These are phyloP conservation scores for Chenopodium berlandieri DNA, from an alignment of 148 eudicot species.

Conservation along the genomic window DNA sequence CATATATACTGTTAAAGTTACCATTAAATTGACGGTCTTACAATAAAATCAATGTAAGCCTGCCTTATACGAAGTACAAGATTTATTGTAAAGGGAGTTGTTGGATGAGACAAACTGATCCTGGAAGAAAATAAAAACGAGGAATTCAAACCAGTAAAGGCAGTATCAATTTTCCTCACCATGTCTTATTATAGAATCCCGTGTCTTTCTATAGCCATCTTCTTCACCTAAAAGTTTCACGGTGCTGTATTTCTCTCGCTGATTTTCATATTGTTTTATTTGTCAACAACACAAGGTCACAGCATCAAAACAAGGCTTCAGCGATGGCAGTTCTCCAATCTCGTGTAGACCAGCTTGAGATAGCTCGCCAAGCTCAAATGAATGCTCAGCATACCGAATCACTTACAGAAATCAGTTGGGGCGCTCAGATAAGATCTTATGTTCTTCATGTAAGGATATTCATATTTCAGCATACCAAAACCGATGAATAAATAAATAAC, in stretches of 20 bases:
- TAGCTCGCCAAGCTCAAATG: slow-evolving; percentile 91
- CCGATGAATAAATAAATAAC: too few relatives aligned
- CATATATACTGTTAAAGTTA: too few relatives aligned
- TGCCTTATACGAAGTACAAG: too few relatives aligned
- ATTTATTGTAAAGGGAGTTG: too few relatives aligned
- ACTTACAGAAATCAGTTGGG: slow-evolving; percentile 90
- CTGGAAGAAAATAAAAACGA: background rate
- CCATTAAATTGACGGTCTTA: too few relatives aligned
- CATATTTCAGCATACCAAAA: background rate
- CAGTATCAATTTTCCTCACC: background rate
- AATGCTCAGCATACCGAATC: slow-evolving; percentile 87
- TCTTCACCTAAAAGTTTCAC: background rate
- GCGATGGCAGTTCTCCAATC: slow-evolving; percentile 98
- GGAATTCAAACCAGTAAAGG: background rate
- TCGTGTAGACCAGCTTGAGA: slow-evolving; percentile 87
- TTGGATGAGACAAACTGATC: background rate
- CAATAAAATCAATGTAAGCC: too few relatives aligned
- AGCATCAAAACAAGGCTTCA: slow-evolving; percentile 86
- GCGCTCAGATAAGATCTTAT: slow-evolving; percentile 83
- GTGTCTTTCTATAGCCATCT: background rate
- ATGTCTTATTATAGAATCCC: background rate
- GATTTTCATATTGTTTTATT: background rate
- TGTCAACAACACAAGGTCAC: slow-evolving; percentile 40
- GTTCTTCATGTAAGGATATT: slow-evolving; percentile 75
- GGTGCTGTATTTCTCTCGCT: background rate